Conservation (phyloP, 2,329 filamentous ascomycete species). For the Pseudopithomyces maydicus region DNA sequence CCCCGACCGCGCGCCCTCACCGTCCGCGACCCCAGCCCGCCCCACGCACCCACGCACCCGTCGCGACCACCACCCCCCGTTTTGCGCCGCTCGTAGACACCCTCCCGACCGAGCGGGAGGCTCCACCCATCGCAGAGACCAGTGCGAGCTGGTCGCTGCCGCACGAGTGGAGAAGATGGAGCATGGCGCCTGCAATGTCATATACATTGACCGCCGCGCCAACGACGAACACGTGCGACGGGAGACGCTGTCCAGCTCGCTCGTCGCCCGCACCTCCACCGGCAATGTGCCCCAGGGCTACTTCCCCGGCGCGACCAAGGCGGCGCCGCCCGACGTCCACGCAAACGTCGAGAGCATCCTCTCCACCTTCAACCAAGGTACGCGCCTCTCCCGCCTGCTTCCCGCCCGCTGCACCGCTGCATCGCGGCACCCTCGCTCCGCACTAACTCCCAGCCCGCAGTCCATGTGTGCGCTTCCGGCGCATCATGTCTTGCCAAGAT, state of each 20-base stretch:
- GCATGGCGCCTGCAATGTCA: constrained; percentile 51
- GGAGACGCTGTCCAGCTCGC: constrained; percentile 41
- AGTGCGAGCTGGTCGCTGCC: constrained; percentile 37
- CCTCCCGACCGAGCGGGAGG: constrained; percentile 38
- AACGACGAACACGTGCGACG: constrained; percentile 47
- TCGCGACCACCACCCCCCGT: constrained; percentile 17
- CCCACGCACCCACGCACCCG: constrained; percentile 11
- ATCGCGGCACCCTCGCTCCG: too few species aligned
- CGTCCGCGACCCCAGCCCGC: too few species aligned
- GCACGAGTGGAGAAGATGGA: constrained; percentile 46
- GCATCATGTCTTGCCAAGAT: constrained; percentile 45
- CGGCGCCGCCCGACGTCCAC: constrained; percentile 40
- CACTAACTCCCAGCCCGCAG: constrained; percentile 29
- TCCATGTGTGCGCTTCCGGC: constrained; percentile 48
- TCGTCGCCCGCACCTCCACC: constrained; percentile 38
- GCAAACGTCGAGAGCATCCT: constrained; percentile 48
- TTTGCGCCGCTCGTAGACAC: constrained; percentile 23
- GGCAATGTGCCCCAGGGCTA: constrained; percentile 42
- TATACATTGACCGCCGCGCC: constrained; percentile 51
- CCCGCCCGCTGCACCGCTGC: too few species aligned
- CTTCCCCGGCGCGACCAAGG: constrained; percentile 36
- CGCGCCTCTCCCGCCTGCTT: constrained; percentile 4
- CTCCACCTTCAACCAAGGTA: constrained; percentile 50
- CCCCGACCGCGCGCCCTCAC: constrained; percentile 4
- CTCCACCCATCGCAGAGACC: constrained; percentile 31